These are phyloP conservation scores for Tuber magnatum DNA, from an alignment of 495 filamentous ascomycete genomes.

Conservation along the genomic window DNA sequence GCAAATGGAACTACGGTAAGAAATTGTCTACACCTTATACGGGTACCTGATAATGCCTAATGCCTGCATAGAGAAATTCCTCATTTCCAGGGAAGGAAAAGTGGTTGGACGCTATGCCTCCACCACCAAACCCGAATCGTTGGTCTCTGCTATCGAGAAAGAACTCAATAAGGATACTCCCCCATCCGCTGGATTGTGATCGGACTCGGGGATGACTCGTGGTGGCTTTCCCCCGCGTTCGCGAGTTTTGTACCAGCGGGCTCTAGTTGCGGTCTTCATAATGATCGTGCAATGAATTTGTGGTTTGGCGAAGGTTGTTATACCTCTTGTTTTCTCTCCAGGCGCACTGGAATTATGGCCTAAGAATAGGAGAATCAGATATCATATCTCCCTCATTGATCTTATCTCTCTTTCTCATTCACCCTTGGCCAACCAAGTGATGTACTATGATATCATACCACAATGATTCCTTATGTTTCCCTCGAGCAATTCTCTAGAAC, in stretches of 20 bases:
- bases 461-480: neutral
- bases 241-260: neutral
- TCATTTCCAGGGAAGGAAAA: conserved; percentile 75
- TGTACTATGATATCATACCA: neutral
- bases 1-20: conserved; percentile 41
- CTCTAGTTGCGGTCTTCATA: neutral
- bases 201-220: neutral
- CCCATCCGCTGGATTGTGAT: conserved; percentile 17
- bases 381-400: neutral
- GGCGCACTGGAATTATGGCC: neutral
- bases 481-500: neutral
- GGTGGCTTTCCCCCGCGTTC: neutral
- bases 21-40: neutral
- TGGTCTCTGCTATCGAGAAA: conserved; percentile 67
- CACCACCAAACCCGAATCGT: conserved; percentile 70
- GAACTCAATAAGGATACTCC: conserved; percentile 54
- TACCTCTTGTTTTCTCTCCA: neutral
- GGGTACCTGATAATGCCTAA: conserved; percentile 56
- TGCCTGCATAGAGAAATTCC: conserved; percentile 71
- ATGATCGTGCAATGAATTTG: neutral
- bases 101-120: conserved; percentile 78
- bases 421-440: neutral
- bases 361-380: neutral
- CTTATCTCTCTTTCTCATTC: neutral
- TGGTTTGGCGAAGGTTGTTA: neutral